Evolutionary conservation across 257 asterid genomes (phyloP).

Genomic region (Solanum pennellii): DNA sequence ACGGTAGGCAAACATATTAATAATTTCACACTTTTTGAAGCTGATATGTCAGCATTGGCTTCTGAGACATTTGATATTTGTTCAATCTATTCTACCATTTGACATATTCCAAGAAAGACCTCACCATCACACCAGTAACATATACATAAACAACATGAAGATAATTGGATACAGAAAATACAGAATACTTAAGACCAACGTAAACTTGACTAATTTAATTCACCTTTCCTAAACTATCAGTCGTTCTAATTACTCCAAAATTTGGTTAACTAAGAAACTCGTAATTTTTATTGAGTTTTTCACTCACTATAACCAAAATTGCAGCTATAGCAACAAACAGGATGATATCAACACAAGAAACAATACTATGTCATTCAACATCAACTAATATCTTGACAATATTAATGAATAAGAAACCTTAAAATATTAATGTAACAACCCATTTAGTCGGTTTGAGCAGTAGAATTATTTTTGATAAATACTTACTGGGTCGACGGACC

Average conservation of each 20-base stretch:
- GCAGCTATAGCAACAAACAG: conserved; percentile 10
- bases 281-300: not conserved
- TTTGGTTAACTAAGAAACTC: not conserved
- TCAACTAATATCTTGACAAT: not conserved
- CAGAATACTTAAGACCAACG: too few relatives aligned
- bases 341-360: conserved; percentile 7
- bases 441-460: too few relatives aligned
- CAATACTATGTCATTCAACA: not conserved
- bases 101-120: conserved; percentile 21
- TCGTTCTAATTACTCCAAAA: too few relatives aligned
- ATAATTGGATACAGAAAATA: not conserved
- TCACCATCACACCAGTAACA: not conserved
- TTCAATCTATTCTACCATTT: conserved; percentile 20
- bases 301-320: not conserved
- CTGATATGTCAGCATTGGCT: conserved; percentile 27
- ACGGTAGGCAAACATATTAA: too few relatives aligned
- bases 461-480: too few relatives aligned
- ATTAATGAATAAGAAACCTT: not conserved
- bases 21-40: conserved; percentile 16
- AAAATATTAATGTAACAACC: too few relatives aligned
- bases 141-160: not conserved
- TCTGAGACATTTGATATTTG: conserved; percentile 8
- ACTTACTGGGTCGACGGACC: too few relatives aligned
- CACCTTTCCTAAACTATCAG: too few relatives aligned
- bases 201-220: too few relatives aligned